Percentiles rank a stretch among this genome's conserved stretches.
phyloP scores from a whole-genome alignment of 306 rosid species.

The Corylus americana region DNA sequence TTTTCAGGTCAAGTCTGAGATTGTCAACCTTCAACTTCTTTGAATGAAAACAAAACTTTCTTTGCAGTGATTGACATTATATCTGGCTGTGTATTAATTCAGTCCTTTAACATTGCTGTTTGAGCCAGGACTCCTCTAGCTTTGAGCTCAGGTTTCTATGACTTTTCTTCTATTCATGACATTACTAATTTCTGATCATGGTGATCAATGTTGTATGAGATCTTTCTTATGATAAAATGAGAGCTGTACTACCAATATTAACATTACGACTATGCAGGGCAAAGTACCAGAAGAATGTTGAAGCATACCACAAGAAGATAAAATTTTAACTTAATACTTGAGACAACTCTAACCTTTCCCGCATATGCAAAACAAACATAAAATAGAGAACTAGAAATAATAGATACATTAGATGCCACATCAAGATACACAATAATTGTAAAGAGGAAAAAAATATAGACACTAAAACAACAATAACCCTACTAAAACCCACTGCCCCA shows the following conservation, averaged over 20 bases:
- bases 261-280: constrained; percentile 56
- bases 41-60: neutral
- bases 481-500: neutral
- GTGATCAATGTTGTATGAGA: constrained; percentile 19
- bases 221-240: constrained; percentile 5
- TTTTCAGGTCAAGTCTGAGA: neutral
- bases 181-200: constrained; percentile 2
- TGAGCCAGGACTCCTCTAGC: constrained; percentile 17
- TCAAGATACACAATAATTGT: neutral
- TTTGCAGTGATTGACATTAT: neutral
- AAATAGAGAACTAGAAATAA: no score
- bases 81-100: neutral
- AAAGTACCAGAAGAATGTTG: constrained; percentile 96
- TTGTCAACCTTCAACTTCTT: neutral
- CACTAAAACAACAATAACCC: neutral
- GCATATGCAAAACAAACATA: no score
- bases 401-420: neutral
- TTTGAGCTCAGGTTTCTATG: constrained; percentile 13
- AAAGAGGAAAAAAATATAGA: neutral
- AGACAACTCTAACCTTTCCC: no score
- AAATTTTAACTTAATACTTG: no score
- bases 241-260: constrained; percentile 17
- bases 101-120: constrained; percentile 10
- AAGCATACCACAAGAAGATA: constrained; percentile 73
- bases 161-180: neutral